Percentiles rank a stretch among this genome's conserved stretches.
phyloP scores from a whole-genome alignment of 2,329 filamentous ascomycete species.

The Calonectria hongkongensis region DNA sequence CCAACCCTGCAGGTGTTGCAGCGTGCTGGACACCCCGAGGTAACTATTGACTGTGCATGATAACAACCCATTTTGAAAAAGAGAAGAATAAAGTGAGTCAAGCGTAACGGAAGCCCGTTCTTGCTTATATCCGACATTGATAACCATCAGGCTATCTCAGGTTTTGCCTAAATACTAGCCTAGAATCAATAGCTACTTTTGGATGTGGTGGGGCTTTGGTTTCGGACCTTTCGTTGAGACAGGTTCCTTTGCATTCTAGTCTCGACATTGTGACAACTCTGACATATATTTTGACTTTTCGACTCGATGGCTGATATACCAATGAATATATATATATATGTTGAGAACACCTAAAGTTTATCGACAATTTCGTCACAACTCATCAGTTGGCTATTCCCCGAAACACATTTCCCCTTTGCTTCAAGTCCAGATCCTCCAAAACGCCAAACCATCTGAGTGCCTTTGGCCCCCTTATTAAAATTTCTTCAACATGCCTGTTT shows the following conservation, averaged over 20 bases:
- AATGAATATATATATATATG: background rate
- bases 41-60: too few species aligned
- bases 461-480: slow-evolving; percentile 5
- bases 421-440: slow-evolving; percentile 24
- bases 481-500: slow-evolving; percentile 20
- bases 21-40: too few species aligned
- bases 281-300: background rate
- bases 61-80: too few species aligned
- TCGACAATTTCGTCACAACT: slow-evolving; percentile 26
- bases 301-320: background rate
- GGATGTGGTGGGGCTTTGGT: background rate
- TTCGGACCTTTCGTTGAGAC: too few species aligned
- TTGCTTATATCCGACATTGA: too few species aligned
- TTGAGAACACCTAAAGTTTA: slow-evolving; percentile 4
- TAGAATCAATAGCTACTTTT: background rate
- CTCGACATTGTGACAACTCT: background rate
- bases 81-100: too few species aligned
- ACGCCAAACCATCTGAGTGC: slow-evolving; percentile 29
- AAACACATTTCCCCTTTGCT: slow-evolving; percentile 13
- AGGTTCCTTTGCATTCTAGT: background rate
- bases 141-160: too few species aligned
- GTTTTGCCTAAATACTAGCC: too few species aligned
- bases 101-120: too few species aligned
- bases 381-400: slow-evolving; percentile 18
- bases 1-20: too few species aligned